A percentile compares a stretch with the other conserved stretches of the same genome.
phyloP scores from a whole-genome alignment of 768 basidiomycete genomes.

The Rhodosporidiobolus sp. region DNA sequence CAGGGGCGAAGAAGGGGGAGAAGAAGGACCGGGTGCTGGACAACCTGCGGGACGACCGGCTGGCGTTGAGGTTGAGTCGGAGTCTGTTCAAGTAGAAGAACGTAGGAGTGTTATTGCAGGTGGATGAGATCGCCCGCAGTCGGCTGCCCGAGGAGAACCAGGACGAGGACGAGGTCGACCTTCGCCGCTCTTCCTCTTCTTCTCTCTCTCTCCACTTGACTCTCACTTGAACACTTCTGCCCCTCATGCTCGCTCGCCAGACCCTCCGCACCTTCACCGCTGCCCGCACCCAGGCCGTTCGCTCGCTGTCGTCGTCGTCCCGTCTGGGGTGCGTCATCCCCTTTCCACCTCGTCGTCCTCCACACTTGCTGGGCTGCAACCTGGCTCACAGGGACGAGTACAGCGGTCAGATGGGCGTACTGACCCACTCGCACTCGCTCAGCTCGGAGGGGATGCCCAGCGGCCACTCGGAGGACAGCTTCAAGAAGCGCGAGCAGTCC shows the following conservation, averaged over 20 bases:
- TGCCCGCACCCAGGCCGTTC: not conserved
- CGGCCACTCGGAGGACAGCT: constrained; percentile 5
- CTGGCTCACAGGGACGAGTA: not conserved
- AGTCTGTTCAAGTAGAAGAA: constrained; percentile 26
- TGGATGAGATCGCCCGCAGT: too few relatives aligned
- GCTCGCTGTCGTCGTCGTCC: constrained; percentile 17
- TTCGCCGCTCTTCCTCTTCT: not conserved
- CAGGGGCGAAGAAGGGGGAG: not conserved
- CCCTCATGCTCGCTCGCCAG: constrained; percentile 13
- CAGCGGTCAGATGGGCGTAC: too few relatives aligned
- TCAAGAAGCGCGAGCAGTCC: constrained; percentile 38
- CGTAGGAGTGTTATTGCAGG: too few relatives aligned
- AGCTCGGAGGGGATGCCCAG: constrained; percentile 34
- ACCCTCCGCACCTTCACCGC: constrained; percentile 1
- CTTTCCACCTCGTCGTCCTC: not conserved
- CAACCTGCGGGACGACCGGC: constrained; percentile 23
- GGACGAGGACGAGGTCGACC: too few relatives aligned
- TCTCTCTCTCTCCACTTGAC: too few relatives aligned
- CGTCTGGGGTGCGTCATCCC: constrained; percentile 12
- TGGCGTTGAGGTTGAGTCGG: constrained; percentile 30
- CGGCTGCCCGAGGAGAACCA: too few relatives aligned
- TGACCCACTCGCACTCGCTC: not conserved
- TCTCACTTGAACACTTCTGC: too few relatives aligned
- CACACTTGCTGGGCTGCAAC: not conserved
- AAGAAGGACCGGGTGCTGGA: constrained; percentile 26